A percentile compares a stretch with the other conserved stretches of the same genome.
Conservation (phyloP, 75 land plant species). For the Gnetum montanum region DNA sequence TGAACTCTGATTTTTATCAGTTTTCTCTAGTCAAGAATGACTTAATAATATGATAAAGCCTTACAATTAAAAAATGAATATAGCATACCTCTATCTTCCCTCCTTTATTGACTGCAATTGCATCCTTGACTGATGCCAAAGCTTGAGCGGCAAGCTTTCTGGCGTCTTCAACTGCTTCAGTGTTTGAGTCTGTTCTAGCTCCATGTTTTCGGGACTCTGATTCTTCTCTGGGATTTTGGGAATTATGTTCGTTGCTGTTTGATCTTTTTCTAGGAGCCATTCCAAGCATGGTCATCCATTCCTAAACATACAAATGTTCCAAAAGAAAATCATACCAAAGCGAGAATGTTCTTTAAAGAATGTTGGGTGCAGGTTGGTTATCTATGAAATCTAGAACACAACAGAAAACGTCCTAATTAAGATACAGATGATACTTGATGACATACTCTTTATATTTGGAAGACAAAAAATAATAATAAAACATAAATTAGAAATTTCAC, state of each 20-base stretch:
- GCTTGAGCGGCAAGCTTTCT: conserved; percentile 68
- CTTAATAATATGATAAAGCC: background rate
- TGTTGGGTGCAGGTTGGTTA: too few relatives aligned
- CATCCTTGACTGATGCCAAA: conserved; percentile 54
- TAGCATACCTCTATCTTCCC: conserved; percentile 60
- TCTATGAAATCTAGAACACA: too few relatives aligned
- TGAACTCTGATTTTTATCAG: background rate
- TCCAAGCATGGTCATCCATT: conserved; percentile 54
- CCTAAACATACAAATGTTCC: too few relatives aligned
- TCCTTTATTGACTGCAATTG: conserved; percentile 19
- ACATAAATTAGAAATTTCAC: too few relatives aligned
- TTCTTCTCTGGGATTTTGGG: background rate
- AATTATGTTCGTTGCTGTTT: background rate
- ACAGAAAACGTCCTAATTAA: too few relatives aligned
- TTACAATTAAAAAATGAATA: background rate
- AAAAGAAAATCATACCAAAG: too few relatives aligned
- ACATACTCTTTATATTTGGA: too few relatives aligned
- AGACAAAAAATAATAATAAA: too few relatives aligned
- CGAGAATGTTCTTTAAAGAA: too few relatives aligned
- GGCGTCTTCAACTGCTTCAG: conserved; percentile 30
- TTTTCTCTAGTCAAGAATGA: background rate
- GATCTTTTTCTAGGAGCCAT: conserved; percentile 17
- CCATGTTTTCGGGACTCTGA: background rate
- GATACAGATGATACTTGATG: too few relatives aligned
- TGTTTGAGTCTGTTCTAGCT: background rate